Conservation (phyloP, 1,284 basidiomycete genomes). For the Mycena sp. region DNA sequence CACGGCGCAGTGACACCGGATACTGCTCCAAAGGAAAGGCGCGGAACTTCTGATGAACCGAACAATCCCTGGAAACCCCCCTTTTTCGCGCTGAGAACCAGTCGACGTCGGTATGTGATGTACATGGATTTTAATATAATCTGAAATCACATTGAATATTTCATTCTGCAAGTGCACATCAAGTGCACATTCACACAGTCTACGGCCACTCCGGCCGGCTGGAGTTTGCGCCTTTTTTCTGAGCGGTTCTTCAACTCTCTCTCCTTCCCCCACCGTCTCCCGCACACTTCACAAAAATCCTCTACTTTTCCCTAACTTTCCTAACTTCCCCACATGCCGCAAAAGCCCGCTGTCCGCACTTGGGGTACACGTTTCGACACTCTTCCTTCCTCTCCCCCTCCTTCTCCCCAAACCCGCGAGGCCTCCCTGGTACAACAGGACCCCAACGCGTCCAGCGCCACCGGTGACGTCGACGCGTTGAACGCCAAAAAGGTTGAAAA, state of each 20-base stretch:
- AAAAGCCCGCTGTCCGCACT: constrained; percentile 49
- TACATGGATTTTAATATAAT: constrained; percentile 6
- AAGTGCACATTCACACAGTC: not conserved
- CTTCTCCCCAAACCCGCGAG: constrained; percentile 45
- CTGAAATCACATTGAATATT: not conserved
- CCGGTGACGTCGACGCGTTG: constrained; percentile 39
- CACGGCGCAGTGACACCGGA: constrained; percentile 13
- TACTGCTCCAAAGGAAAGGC: not conserved
- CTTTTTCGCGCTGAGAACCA: constrained; percentile 4
- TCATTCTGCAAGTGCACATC: not conserved
- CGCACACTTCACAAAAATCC: constrained; percentile 32
- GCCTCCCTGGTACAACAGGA: constrained; percentile 28
- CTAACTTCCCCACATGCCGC: constrained; percentile 49
- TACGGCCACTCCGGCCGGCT: constrained; percentile 8
- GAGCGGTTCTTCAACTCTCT: constrained; percentile 14
- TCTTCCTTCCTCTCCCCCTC: constrained; percentile 47
- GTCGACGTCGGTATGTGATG: constrained; percentile 14
- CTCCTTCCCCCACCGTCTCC: constrained; percentile 29
- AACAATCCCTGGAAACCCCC: constrained; percentile 12
- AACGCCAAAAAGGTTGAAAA: constrained; percentile 52
- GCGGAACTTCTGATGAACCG: not conserved
- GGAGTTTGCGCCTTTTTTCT: not conserved
- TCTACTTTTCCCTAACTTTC: constrained; percentile 31
- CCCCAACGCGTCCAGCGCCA: constrained; percentile 28
- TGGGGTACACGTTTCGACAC: constrained; percentile 80